Percentiles rank a stretch among this genome's conserved stretches.
Evolutionary conservation across 2,329 filamentous ascomycete species (phyloP).

Genomic region (Penicillium psychrosexuale): DNA sequence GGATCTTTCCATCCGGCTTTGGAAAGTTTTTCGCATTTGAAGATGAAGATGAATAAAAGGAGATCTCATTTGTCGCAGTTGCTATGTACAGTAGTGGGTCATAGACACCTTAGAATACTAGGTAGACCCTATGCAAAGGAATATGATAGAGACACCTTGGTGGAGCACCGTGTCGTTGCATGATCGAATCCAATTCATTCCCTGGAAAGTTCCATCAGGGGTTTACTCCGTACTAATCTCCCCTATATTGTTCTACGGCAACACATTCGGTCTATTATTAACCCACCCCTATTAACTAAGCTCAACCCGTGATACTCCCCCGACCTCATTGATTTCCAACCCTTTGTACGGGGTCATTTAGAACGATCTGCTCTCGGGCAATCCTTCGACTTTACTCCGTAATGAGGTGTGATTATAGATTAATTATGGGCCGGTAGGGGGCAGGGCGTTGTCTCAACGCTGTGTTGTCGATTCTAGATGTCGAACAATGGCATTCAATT

Average conservation of each 20-base stretch:
- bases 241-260: background rate
- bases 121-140: background rate
- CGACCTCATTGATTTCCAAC: no score
- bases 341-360: no score
- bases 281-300: background rate
- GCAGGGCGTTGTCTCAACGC: background rate
- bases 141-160: background rate
- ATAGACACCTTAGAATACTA: background rate
- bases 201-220: background rate
- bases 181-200: background rate
- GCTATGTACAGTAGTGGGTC: background rate
- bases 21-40: background rate
- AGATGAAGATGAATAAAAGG: background rate
- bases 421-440: background rate
- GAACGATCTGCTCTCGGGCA: no score
- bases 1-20: conserved; percentile 4
- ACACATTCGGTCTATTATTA: background rate
- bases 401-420: background rate
- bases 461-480: background rate
- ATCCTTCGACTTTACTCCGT: no score
- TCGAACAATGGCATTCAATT: background rate
- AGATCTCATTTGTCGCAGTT: background rate
- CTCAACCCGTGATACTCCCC: background rate
- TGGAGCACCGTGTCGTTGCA: conserved; percentile 1
- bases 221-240: background rate